Conservation (phyloP, 108 stramenopile species). For the Pinguiococcus pyrenoidosus region DNA sequence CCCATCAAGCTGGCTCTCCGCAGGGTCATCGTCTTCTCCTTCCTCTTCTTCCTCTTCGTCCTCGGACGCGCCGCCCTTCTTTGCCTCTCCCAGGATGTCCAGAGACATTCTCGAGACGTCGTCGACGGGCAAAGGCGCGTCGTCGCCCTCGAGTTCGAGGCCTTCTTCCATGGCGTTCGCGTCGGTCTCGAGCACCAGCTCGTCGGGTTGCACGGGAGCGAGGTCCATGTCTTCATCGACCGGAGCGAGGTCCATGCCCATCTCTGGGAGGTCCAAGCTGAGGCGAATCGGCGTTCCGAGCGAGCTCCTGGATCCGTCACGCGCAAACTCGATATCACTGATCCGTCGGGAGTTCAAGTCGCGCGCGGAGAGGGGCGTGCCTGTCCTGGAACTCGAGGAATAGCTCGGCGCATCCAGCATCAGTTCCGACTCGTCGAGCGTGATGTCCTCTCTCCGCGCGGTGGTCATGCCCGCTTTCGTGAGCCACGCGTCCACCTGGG, state of each 20-base stretch:
- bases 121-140: not conserved
- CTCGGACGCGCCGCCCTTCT: not conserved
- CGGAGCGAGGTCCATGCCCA: no score
- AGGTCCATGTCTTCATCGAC: no score
- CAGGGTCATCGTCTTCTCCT: not conserved
- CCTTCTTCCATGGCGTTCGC: not conserved
- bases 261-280: no score
- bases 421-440: conserved; percentile 1
- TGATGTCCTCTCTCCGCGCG: conserved; percentile 16
- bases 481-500: conserved; percentile 18
- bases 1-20: conserved; percentile 5
- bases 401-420: not conserved
- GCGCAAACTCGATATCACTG: not conserved
- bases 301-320: no score
- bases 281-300: no score
- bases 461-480: conserved; percentile 10
- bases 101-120: not conserved
- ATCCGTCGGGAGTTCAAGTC: not conserved
- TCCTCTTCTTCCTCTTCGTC: not conserved
- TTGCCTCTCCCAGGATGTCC: not conserved
- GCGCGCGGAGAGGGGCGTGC: not conserved
- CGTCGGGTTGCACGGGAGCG: no score
- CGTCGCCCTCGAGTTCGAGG: not conserved
- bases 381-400: not conserved
- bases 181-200: no score